These are phyloP conservation scores for Cladosporium cucumerinum DNA, from an alignment of 2,329 filamentous ascomycete species.

Conservation along the genomic window DNA sequence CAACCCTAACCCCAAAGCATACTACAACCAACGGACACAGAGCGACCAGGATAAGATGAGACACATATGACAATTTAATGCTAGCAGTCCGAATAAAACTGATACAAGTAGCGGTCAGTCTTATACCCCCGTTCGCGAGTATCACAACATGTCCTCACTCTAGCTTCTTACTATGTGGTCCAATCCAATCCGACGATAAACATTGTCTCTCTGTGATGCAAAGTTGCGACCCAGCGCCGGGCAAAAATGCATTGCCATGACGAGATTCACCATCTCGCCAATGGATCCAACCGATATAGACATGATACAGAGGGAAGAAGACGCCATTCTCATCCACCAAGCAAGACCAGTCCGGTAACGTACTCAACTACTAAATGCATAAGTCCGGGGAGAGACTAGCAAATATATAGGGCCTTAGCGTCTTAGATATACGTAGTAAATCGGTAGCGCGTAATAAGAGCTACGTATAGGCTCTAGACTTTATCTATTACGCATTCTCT, in stretches of 20 bases:
- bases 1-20: background rate
- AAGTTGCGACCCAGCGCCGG: too few species aligned
- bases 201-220: background rate
- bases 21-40: background rate
- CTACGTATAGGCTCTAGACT: too few species aligned
- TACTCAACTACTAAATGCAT: too few species aligned
- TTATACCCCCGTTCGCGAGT: background rate
- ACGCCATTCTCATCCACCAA: background rate
- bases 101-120: background rate
- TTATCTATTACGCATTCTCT: too few species aligned
- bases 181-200: background rate
- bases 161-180: background rate
- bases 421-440: too few species aligned
- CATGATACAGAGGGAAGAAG: background rate
- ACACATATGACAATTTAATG: background rate
- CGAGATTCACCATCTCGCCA: background rate
- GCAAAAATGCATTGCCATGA: background rate
- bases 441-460: too few species aligned
- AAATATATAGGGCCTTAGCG: too few species aligned
- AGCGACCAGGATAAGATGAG: background rate
- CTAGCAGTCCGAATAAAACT: background rate
- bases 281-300: background rate
- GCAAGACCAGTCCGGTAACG: background rate
- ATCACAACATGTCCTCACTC: background rate
- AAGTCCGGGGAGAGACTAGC: too few species aligned